phyloP scores from a whole-genome alignment of 2,329 filamentous ascomycete genomes.

The Orbilia blumenaviensis region DNA sequence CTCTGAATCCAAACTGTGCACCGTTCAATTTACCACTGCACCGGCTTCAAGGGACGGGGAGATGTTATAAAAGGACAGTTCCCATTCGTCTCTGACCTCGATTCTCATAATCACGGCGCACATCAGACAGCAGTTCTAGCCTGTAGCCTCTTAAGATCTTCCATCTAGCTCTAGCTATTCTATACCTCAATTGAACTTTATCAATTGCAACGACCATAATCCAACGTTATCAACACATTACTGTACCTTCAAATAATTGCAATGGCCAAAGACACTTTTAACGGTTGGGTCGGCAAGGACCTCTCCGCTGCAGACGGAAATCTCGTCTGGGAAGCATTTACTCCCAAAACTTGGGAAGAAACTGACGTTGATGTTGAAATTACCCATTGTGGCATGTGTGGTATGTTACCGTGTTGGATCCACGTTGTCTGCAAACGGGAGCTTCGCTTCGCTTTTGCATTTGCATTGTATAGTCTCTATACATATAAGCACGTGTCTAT shows the following conservation, averaged over 20 bases:
- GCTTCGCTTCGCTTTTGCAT: neutral
- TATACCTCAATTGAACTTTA: neutral
- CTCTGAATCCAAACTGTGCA: neutral
- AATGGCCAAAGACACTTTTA: conserved; percentile 40
- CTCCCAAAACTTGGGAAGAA: conserved; percentile 74
- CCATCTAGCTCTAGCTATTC: too few species aligned
- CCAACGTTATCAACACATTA: conserved; percentile 31
- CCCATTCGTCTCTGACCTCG: too few species aligned
- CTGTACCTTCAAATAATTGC: neutral
- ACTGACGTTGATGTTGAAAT: conserved; percentile 73
- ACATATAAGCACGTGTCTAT: neutral
- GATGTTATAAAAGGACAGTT: conserved; percentile 23
- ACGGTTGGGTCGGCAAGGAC: conserved; percentile 43
- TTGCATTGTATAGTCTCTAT: neutral
- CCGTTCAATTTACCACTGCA: neutral
- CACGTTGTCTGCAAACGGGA: neutral
- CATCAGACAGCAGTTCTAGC: too few species aligned
- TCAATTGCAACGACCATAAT: neutral
- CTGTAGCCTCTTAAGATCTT: too few species aligned
- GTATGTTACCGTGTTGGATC: conserved; percentile 49
- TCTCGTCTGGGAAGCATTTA: conserved; percentile 62
- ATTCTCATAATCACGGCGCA: too few species aligned
- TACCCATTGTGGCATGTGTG: conserved; percentile 74
- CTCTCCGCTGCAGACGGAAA: conserved; percentile 37
- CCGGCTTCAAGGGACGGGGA: neutral